Evolutionary conservation across 164 flowering plant genomes (phyloP), one percentile per base, ranked within the genome.

Genomic region (Liriodendron chinense): DNA sequence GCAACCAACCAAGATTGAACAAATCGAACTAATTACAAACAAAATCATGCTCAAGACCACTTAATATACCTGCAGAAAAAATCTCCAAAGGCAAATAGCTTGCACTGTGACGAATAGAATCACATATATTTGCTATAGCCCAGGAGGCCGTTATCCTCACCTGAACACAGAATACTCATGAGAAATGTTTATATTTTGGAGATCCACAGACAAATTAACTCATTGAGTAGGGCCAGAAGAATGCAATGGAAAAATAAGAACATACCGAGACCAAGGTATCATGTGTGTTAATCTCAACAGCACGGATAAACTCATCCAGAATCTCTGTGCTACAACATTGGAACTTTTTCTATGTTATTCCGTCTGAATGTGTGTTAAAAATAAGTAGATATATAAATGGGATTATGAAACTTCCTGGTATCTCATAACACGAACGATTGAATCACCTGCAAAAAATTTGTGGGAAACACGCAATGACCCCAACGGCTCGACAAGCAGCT

Each of bases 401-500:
- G 48, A 14, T 53, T 2, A 53, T 53, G 59, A 53, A 34, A 34
- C 43, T 50, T 28, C 5, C 34, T 6, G 22, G 28, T 53, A 53
- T 65, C 53, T 53, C 69, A 77, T 28, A 53, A 34, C 10, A 66
- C 2, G 49, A 62, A 68, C 2, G 20, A 20, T 48, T 69, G 59
- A 73, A 75, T 80, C 80, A 94, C 98, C 98, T 90, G 47, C 76
- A 73, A 73, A 83, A 85, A 72, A 87, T 85, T 78, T 87, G 84
- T 47, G 84, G 96, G 80, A 95, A 93, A 81, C 92, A 90, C 77
- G 93, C 81, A 71, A 92, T 89, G 70, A 93, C 91, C 47, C 99
- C 99, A 82, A 96, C 87, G 71, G 98, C 95, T 72, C 99, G 93
- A 83, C 99, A 96, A 77, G 96, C 97, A 80, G 96, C 96, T 73